Percentiles rank a stretch among this genome's conserved stretches.
These are phyloP conservation scores for Triticum urartu DNA, from an alignment of 176 grass and related monocot genomes.

Conservation along the genomic window DNA sequence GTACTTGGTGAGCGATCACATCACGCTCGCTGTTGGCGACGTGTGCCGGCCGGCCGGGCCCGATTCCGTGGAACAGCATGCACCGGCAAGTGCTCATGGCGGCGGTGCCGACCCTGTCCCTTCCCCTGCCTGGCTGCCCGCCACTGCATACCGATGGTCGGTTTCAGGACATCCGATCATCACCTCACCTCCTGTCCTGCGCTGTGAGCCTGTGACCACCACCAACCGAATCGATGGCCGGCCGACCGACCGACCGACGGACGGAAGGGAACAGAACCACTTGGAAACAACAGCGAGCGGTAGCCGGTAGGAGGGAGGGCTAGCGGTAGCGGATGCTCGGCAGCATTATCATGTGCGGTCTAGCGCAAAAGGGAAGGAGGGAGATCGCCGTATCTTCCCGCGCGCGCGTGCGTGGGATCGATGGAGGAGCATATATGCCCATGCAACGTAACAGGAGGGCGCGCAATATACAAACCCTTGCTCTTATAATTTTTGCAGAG, in stretches of 20 bases:
- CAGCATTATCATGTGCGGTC: background rate
- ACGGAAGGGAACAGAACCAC: too few relatives aligned
- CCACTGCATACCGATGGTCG: background rate
- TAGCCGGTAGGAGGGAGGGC: background rate
- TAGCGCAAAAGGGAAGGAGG: background rate
- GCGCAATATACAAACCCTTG: background rate
- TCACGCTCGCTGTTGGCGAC: background rate
- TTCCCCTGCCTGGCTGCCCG: background rate
- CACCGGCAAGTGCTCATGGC: background rate
- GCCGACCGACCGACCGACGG: background rate
- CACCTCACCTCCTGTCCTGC: too few relatives aligned
- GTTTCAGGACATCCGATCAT: background rate
- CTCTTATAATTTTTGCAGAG: too few relatives aligned
- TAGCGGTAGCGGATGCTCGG: too few relatives aligned
- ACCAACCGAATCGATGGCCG: background rate
- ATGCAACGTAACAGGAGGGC: background rate
- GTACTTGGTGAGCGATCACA: background rate
- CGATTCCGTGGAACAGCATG: background rate
- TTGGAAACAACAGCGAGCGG: too few relatives aligned
- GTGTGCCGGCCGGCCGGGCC: background rate
- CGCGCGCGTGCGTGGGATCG: background rate
- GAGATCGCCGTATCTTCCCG: background rate
- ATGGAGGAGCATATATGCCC: background rate
- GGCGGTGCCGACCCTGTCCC: conserved; percentile 2
- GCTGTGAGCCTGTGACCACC: background rate